Base-by-base conservation (phyloP, 805 yeast species). In the Nakazawaea holstii region DNA sequence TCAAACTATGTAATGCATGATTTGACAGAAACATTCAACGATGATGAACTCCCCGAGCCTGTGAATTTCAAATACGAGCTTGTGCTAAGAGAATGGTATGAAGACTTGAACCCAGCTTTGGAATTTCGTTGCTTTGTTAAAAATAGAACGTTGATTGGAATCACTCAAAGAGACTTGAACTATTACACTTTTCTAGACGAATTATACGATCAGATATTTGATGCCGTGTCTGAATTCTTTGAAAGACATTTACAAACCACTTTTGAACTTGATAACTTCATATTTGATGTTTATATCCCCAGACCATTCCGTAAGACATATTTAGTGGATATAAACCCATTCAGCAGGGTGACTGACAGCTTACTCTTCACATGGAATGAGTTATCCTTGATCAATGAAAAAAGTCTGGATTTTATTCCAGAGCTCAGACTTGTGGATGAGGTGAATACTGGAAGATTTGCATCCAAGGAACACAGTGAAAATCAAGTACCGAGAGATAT, bases 401-500 rank as follows among this genome's bases (percentile, higher is more conserved):
- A 48, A 10, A 59, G 57, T 8, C 66, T 63, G 27, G 72, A 66
- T 45, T 67, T 55, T 28, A 63, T 59, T 3, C 75, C 72, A 48
- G 82, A 75, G 41, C 60, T 92, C 17, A 68, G 98, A 29, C 62
- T 92, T 11, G 82, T 92, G 4, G 74, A 80, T 1, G 77, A 80
- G 54, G 79, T 78, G 17, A 87, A 89, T 52, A 68, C 86, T 6
- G 87, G 89, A 0, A 70, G 92, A 29, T 90, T 90, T 68, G 84
- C 88, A 0, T 66, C 80, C 0, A 87, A 85, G 53, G 95, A 88
- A 43, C 92, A 88, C 59, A 79, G 95, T 2, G 96, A 92, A 56
- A 88, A 83, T 61, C 91, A 87, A 58, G 96, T 94, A 2, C 99
- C 99, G 0, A 73, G 77, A 45, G 99, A 94, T 58, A 80, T 94